Percentiles rank a stretch among this genome's conserved stretches.
Conservation (phyloP, 441 rosid genomes). For the Populus tomentosa region DNA sequence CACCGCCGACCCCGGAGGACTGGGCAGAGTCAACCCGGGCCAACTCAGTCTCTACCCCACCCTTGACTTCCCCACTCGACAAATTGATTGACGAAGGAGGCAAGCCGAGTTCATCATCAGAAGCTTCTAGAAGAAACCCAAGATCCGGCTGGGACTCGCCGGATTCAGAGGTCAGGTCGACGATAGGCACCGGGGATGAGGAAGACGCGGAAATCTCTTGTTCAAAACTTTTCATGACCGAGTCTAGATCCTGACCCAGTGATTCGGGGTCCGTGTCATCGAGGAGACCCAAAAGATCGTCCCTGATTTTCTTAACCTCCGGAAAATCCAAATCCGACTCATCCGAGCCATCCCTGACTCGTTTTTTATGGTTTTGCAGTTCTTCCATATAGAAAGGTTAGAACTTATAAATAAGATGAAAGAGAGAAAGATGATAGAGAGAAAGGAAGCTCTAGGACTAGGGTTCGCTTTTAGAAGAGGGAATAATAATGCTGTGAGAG, state of each 20-base stretch:
- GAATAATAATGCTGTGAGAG: not conserved
- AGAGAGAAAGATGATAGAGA: not conserved
- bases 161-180: conserved; percentile 41
- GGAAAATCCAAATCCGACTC: conserved; percentile 35
- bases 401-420: not conserved
- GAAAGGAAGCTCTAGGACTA: not conserved
- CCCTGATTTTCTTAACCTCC: conserved; percentile 56
- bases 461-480: not conserved
- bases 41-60: conserved; percentile 28
- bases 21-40: conserved; percentile 36
- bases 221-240: conserved; percentile 66
- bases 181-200: conserved; percentile 19
- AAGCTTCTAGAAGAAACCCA: conserved; percentile 68
- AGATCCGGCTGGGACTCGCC: conserved; percentile 62
- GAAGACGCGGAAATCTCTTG: conserved; percentile 42
- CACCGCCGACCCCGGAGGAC: conserved; percentile 30
- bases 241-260: conserved; percentile 50
- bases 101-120: conserved; percentile 85
- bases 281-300: conserved; percentile 46
- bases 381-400: conserved; percentile 23
- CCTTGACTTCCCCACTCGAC: conserved; percentile 9
- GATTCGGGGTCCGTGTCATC: conserved; percentile 49
- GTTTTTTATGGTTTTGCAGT: conserved; percentile 33
- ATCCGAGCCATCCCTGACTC: conserved; percentile 35
- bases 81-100: conserved; percentile 36